These are phyloP conservation scores for Colletotrichum sp. DNA, from an alignment of 2,329 filamentous ascomycete genomes.

Conservation along the genomic window DNA sequence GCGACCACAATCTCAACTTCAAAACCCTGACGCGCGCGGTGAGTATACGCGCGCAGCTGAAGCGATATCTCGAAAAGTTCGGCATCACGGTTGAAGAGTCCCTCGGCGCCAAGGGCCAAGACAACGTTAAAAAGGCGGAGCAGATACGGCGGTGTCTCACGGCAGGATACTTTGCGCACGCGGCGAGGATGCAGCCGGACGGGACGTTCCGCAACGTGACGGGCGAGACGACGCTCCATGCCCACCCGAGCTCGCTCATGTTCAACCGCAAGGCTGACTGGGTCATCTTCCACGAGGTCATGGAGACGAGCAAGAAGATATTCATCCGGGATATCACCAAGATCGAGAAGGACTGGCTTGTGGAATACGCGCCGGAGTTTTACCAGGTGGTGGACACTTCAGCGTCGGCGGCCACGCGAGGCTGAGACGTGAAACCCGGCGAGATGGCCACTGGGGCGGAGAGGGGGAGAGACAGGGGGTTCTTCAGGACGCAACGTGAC, in stretches of 20 bases:
- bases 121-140: constrained; percentile 58
- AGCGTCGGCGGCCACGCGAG: constrained; percentile 23
- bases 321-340: constrained; percentile 93
- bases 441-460: background rate
- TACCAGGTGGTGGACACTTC: constrained; percentile 62
- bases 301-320: constrained; percentile 87
- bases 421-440: constrained; percentile 13
- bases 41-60: constrained; percentile 85
- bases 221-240: constrained; percentile 78
- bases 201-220: constrained; percentile 88
- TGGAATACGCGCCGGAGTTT: constrained; percentile 86
- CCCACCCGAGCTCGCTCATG: constrained; percentile 91
- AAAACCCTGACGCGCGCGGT: constrained; percentile 83
- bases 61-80: constrained; percentile 86
- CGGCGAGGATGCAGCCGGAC: constrained; percentile 91
- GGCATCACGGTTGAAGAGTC: constrained; percentile 73
- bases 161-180: constrained; percentile 90
- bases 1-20: constrained; percentile 86
- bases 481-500: background rate
- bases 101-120: constrained; percentile 34
- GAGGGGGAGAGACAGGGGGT: background rate
- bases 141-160: constrained; percentile 85
- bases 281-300: constrained; percentile 93
- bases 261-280: constrained; percentile 97
- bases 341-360: constrained; percentile 90